phyloP scores from a whole-genome alignment of 257 asterid genomes.

The Scutellaria baicalensis region DNA sequence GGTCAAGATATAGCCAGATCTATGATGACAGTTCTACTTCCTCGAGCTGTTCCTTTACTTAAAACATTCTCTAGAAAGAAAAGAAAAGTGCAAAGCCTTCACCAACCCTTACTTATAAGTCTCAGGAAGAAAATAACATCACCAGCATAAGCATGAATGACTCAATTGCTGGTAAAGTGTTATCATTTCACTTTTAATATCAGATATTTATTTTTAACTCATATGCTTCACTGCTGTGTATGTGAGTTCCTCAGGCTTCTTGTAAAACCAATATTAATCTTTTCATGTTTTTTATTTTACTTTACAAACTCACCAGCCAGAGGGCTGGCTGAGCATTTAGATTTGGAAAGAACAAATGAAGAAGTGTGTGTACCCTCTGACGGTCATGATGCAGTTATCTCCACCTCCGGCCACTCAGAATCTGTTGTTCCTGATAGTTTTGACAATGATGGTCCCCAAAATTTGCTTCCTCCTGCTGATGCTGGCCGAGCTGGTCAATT shows the following conservation, averaged over 20 bases:
- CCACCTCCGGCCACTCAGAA: constrained; percentile 27
- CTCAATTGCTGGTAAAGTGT: constrained; percentile 43
- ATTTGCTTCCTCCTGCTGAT: constrained; percentile 27
- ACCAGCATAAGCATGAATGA: constrained; percentile 12
- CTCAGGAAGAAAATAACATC: constrained; percentile 29
- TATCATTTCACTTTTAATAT: constrained; percentile 12
- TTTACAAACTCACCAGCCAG: constrained; percentile 28
- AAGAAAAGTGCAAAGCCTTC: constrained; percentile 33
- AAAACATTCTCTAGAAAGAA: constrained; percentile 71
- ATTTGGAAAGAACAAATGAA: constrained; percentile 22
- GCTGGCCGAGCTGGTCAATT: constrained; percentile 22
- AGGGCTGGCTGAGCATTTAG: constrained; percentile 26
- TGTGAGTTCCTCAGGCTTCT: background rate
- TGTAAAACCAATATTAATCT: constrained; percentile 1
- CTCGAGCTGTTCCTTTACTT: constrained; percentile 77
- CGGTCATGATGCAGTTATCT: constrained; percentile 25
- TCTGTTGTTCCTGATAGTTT: constrained; percentile 66
- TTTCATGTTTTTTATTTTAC: background rate
- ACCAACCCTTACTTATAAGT: constrained; percentile 14
- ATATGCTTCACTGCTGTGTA: constrained; percentile 6
- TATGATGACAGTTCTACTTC: constrained; percentile 78
- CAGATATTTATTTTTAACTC: background rate
- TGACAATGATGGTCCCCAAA: constrained; percentile 43
- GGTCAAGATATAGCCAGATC: constrained; percentile 57
- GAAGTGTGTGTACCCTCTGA: constrained; percentile 11